These are phyloP conservation scores for Fomitopsis pinicola DNA, from an alignment of 1,284 basidiomycete genomes.

Conservation along the genomic window DNA sequence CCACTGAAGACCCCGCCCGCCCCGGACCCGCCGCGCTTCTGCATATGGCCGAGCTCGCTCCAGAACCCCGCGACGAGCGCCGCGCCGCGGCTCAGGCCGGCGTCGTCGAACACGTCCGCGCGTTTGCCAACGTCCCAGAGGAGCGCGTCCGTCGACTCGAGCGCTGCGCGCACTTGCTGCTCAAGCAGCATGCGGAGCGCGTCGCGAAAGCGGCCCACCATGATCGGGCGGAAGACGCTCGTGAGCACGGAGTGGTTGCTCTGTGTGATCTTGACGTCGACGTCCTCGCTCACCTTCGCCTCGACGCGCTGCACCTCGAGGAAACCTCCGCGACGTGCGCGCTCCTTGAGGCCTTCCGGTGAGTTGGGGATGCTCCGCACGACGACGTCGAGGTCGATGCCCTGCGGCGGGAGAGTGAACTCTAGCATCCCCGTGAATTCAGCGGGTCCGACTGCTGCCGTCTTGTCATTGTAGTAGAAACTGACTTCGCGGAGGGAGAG, in stretches of 20 bases:
- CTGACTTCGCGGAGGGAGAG: conserved; percentile 58
- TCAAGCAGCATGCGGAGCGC: conserved; percentile 53
- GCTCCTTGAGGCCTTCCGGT: conserved; percentile 33
- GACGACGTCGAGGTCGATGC: conserved; percentile 62
- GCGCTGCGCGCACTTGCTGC: conserved; percentile 43
- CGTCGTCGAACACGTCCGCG: conserved; percentile 58
- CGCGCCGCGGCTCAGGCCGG: conserved; percentile 45
- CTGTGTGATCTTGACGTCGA: conserved; percentile 48
- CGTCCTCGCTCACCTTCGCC: conserved; percentile 48
- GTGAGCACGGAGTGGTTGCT: conserved; percentile 59
- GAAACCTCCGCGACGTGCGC: conserved; percentile 44
- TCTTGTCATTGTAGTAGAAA: conserved; percentile 67
- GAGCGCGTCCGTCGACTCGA: conserved; percentile 50
- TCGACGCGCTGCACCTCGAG: conserved; percentile 50
- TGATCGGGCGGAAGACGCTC: conserved; percentile 56
- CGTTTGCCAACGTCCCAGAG: conserved; percentile 54
- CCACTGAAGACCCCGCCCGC: conserved; percentile 33
- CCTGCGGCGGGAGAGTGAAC: conserved; percentile 57
- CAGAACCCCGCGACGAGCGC: conserved; percentile 53
- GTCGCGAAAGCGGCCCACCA: conserved; percentile 49
- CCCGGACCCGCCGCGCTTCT: conserved; percentile 30
- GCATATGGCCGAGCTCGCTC: conserved; percentile 59
- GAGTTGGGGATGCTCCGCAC: conserved; percentile 56
- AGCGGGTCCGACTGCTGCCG: conserved; percentile 42
- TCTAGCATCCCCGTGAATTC: conserved; percentile 58